Evolutionary conservation across 2,329 filamentous ascomycete genomes (phyloP), one percentile per base, ranked within the genome.

Genomic region (Pseudogymnoascus sp.): DNA sequence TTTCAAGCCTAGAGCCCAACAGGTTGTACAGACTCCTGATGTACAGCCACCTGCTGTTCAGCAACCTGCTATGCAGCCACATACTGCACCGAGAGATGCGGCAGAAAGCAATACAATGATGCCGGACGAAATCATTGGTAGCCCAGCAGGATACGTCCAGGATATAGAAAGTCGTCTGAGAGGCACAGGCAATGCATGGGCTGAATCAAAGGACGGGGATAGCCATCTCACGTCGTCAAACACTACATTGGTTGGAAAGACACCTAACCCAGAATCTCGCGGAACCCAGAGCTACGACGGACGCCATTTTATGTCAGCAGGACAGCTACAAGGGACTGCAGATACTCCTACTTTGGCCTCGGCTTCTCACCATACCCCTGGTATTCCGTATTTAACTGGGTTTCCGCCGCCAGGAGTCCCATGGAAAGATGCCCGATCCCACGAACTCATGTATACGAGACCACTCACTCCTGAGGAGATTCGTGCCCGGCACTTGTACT

Each of bases 391-490:
- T 37, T 35, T 61, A 47, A 61, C 34, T 47, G 59, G 59, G 22
- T 61, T 20, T 38, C 59, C 59, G 32, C 58, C 58, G 25, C 37
- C 34, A 11, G 58, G 38, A 16, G 58, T 60, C 9, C 18, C 34
- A 6, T 47, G 74, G n/a, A 74, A 75, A 30, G 71, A 69, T 11
- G 77, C 75, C 22, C 74, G 69, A 25, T 72, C 77, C 28, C 72
- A 70, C 6, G 81, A 84, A 65, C 83, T 83, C 67, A 67, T 77
- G 32, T 87, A 87, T 65, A 73, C 72, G 32, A 78, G 84, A 59
- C 75, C 79, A n/a, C 72, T 87, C 32, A 86, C 79, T 0, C 76
- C 79, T 2, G 82, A 83, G 58, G 84, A 87, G 67, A 72, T 80
- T 50, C 79, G 79, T 60, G 81, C 84, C 64, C 79, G 83, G 47